Percentiles rank a stretch among this genome's conserved stretches.
Evolutionary conservation across 1,139 yeast genomes (phyloP).

Genomic region (Hyphopichia pseudoburtonii): DNA sequence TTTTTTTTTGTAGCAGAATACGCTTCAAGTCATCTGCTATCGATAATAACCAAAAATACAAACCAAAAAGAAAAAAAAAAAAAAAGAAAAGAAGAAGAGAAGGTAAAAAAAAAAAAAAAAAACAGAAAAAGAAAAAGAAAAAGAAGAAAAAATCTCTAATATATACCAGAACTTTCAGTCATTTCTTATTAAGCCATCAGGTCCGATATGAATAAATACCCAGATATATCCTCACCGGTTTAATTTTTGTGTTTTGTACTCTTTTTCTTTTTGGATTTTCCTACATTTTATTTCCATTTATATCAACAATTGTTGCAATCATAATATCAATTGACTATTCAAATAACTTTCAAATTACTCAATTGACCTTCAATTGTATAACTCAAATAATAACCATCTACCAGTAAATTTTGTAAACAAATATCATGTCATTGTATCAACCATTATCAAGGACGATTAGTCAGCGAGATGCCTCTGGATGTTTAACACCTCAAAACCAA

Average conservation of each 20-base stretch:
- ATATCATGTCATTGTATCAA: conserved; percentile 24
- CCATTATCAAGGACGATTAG: conserved; percentile 31
- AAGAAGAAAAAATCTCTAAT: no score
- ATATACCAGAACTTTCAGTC: no score
- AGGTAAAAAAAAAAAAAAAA: no score
- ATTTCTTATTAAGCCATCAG: no score
- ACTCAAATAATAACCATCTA: neutral
- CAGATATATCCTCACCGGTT: neutral
- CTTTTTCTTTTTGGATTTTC: no score
- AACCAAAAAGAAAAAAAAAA: no score
- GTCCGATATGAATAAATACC: neutral
- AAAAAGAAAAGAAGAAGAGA: no score
- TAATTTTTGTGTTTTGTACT: no score
- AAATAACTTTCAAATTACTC: neutral
- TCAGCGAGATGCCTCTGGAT: conserved; percentile 33
- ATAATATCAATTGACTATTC: neutral
- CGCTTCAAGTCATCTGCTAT: conserved; percentile 3
- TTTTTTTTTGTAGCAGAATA: no score
- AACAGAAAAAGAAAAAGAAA: no score
- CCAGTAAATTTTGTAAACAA: neutral
- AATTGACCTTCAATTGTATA: neutral
- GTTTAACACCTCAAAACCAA: conserved; percentile 38
- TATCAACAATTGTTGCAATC: no score
- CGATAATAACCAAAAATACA: conserved; percentile 1
- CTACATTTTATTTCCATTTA: neutral